Base-by-base conservation (phyloP, 2,329 filamentous ascomycete species). In the Colletotrichum echinochloae region DNA sequence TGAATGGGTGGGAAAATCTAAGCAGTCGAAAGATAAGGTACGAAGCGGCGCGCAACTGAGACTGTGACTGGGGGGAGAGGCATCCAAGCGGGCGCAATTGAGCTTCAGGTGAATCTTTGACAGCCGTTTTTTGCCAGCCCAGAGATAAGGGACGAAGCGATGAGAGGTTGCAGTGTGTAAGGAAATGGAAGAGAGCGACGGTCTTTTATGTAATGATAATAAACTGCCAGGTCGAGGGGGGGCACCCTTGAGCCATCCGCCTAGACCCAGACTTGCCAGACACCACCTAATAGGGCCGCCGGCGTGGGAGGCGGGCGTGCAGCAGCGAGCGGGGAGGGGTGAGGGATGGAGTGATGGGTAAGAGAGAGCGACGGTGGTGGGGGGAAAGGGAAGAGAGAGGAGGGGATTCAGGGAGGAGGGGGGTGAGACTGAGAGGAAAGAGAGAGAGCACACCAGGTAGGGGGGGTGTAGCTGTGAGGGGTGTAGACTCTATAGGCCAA, bases 151-250 rank as follows among this genome's bases (percentile, higher is more conserved):
- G 70, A 70, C 62, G 72, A 70, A 72, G 66, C 72, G 65, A 72
- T 72, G 72, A 73, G 70, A 73, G 72, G 72, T 73, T 73, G 72
- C 70, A 70, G 72, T 73, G 72, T 72, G 72, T 73, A 73, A 73
- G 63, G 70, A 72, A 67, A 70, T 73, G 60, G 70, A 72, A 72
- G 70, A 72, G 66, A 69, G 60, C 66, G 62, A 63, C 62, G 65
- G 72, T 68, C 65, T 72, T 73, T 73, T 72, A 73, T 72, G 72
- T 73, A 73, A 73, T 73, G 72, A 60, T 71, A 73, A 73, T 71
- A 72, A 66, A 71, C 67, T 66, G 67, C 56, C 62, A 70, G 67
- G 44, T 57, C 44, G 67, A 67, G 56, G 63, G 63, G 67, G 67
- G 67, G 51, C 63, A 41, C 67, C 56, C 67, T 62, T 57, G 63